Percentiles rank a stretch among this genome's conserved stretches.
Evolutionary conservation across 805 yeast species (phyloP).

Genomic region (Saccharomycopsis fermentans): DNA sequence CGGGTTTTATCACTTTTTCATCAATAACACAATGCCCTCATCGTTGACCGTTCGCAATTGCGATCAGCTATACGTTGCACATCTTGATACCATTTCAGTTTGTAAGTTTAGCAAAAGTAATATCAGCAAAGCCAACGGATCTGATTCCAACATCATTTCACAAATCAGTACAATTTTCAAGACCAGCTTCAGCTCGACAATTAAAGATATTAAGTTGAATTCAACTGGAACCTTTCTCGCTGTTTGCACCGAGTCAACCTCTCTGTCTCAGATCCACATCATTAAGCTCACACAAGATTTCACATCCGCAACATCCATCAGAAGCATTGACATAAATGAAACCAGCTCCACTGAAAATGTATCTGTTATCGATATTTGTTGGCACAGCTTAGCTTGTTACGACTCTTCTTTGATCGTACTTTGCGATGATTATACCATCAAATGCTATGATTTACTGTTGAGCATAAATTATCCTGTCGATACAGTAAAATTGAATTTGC

Average conservation of each 20-base stretch:
- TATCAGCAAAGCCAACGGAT: background rate
- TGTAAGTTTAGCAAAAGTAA: background rate
- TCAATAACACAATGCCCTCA: background rate
- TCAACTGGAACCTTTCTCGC: background rate
- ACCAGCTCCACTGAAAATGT: background rate
- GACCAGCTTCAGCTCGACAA: background rate
- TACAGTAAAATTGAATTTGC: slow-evolving; percentile 20
- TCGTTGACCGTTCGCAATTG: background rate
- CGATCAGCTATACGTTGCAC: background rate
- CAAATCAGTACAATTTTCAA: background rate
- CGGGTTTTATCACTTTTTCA: too few relatives aligned
- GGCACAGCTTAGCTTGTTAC: slow-evolving; percentile 36
- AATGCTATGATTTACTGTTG: slow-evolving; percentile 28
- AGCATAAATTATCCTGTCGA: slow-evolving; percentile 23
- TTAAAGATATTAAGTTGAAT: background rate
- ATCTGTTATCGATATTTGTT: slow-evolving; percentile 18
- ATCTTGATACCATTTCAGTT: background rate
- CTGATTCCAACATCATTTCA: background rate
- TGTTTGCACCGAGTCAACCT: background rate
- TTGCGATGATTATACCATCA: slow-evolving; percentile 25
- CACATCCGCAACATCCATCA: background rate
- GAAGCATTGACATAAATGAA: background rate
- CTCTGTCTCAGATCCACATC: background rate
- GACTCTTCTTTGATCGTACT: slow-evolving; percentile 37
- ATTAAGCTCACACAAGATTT: background rate